Conservation (phyloP, 257 asterid genomes). For the Rauvolfia tetraphylla region DNA sequence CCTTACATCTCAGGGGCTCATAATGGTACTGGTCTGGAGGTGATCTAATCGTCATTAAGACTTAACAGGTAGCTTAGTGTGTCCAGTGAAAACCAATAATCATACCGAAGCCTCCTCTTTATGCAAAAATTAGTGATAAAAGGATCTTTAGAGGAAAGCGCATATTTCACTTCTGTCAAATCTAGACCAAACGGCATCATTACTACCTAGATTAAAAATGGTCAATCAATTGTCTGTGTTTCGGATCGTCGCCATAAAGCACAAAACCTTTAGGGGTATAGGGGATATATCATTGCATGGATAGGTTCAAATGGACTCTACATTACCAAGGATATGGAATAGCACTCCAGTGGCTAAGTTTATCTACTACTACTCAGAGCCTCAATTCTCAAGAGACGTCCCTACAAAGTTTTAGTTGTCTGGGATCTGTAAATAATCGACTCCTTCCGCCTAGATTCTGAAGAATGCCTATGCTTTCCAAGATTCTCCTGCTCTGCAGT, state of each 20-base stretch:
- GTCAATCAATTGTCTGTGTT: background rate
- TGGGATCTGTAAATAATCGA: background rate
- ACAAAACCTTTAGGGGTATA: background rate
- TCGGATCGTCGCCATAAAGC: background rate
- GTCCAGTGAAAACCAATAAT: background rate
- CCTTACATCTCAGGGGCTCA: background rate
- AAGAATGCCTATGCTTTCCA: slow-evolving; percentile 17
- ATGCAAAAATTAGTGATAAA: background rate
- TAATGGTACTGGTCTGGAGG: too few relatives aligned
- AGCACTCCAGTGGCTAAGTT: background rate
- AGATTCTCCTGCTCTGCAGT: slow-evolving; percentile 17
- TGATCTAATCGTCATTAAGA: too few relatives aligned
- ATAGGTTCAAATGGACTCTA: background rate
- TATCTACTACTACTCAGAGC: background rate
- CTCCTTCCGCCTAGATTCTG: background rate
- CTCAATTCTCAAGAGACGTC: background rate
- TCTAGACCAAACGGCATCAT: slow-evolving; percentile 14
- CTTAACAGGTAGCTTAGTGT: background rate
- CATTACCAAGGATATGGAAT: background rate
- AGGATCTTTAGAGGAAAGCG: background rate
- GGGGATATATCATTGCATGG: background rate
- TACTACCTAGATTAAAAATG: slow-evolving; percentile 7
- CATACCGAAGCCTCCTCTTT: background rate
- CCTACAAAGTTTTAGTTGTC: too few relatives aligned
- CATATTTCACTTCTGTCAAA: slow-evolving; percentile 3